A percentile compares a stretch with the other conserved stretches of the same genome.
phyloP scores from a whole-genome alignment of 495 filamentous ascomycete genomes.

The Apiosordaria backusii region DNA sequence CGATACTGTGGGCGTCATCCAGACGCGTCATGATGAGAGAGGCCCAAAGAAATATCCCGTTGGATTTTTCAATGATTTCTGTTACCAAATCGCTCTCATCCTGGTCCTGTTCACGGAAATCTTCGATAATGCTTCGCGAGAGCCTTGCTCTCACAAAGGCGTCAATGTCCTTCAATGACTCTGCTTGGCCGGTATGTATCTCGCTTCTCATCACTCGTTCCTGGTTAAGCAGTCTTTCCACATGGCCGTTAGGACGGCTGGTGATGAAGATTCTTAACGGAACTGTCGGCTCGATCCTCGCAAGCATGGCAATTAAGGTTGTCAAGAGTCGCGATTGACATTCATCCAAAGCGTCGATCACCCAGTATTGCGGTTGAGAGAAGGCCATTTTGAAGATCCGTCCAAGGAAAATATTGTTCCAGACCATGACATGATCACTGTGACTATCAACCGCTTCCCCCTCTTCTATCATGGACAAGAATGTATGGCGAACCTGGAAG shows the following conservation, averaged over 20 bases:
- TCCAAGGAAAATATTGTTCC: slow-evolving; percentile 25
- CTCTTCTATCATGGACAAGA: slow-evolving; percentile 23
- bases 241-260: slow-evolving; percentile 24
- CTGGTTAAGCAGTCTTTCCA: slow-evolving; percentile 16
- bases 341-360: slow-evolving; percentile 29
- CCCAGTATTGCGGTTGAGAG: slow-evolving; percentile 24
- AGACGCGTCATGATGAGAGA: slow-evolving; percentile 17
- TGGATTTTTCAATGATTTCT: slow-evolving; percentile 21
- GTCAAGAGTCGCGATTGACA: slow-evolving; percentile 9
- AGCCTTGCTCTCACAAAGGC: slow-evolving; percentile 12
- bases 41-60: slow-evolving; percentile 25
- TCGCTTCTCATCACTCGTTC: slow-evolving; percentile 9
- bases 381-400: slow-evolving; percentile 25
- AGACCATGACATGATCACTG: slow-evolving; percentile 25
- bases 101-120: slow-evolving; percentile 9
- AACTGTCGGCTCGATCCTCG: slow-evolving; percentile 22
- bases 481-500: slow-evolving; percentile 21
- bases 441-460: slow-evolving; percentile 15
- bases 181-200: slow-evolving; percentile 20
- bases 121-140: slow-evolving; percentile 18
- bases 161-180: slow-evolving; percentile 21
- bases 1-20: slow-evolving; percentile 19
- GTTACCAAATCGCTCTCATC: slow-evolving; percentile 9
- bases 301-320: slow-evolving; percentile 30
- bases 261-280: slow-evolving; percentile 35